Base-by-base conservation (phyloP, 1,139 yeast species). In the Hyphopichia fennica region DNA sequence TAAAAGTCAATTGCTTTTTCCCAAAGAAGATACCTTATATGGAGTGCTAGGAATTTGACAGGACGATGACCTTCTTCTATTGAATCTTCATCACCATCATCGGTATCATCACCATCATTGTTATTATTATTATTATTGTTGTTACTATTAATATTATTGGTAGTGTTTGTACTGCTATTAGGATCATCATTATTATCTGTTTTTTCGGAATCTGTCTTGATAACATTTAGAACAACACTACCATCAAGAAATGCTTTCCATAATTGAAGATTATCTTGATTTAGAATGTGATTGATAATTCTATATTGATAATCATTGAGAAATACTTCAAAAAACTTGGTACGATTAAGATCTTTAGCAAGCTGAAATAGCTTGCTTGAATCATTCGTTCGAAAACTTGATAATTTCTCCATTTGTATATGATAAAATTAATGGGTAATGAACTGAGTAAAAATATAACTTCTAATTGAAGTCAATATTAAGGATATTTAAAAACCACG, bases 1-100 rank as follows among this genome's bases (percentile, higher is more conserved):
- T 67, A 72, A 42, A 63, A 70, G 54, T 83, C 87, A 14, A 86
- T 75, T 6, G 90, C 93, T 54, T 80, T 82, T 51, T 85, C 91
- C 81, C 88, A 86, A 20, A 86, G 65, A 16, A 85, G 72, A 51
- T 84, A 85, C 50, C 93, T 68, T 30, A 85, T 63, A 48, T 82
- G 85, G 41, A 85, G 65, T 3, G 89, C 84, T 37, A 85, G 62
- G 41, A 75, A 67, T 43, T 77, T 77, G 14, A 81, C 66, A 38
- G 83, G 75, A 19, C 56, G 71, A 53, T 50, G 56, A 22, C 75
- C 88, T 59, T 69, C 80, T 60, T 68, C 79, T 53, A 76, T 54
- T 14, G 52, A 54, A 8, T 45, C 45, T 8, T 44, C 51, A 3
- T 45, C 44, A n/a, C 47, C 52, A 9, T 36, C 39, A 15, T 38